These are phyloP conservation scores for Pascua sp. DNA, from an alignment of 1,284 basidiomycete genomes.

Conservation along the genomic window DNA sequence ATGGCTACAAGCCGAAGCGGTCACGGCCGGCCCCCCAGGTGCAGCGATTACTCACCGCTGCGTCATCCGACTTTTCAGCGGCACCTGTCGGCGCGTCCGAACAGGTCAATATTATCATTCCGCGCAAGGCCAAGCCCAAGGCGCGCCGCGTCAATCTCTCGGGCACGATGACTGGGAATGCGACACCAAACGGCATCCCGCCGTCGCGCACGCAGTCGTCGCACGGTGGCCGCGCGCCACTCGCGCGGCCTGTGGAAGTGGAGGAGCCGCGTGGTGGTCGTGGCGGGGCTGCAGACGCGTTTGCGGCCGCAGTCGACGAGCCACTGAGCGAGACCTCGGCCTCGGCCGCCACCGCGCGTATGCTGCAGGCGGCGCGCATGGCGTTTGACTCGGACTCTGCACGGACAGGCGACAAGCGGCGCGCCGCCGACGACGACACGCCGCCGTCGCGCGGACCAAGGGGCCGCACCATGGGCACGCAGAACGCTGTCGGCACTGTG, in stretches of 20 bases:
- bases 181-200: conserved; percentile 2
- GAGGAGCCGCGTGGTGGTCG: background rate
- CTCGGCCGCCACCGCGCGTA: conserved; percentile 26
- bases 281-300: conserved; percentile 21
- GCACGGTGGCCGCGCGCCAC: background rate
- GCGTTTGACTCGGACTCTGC: conserved; percentile 24
- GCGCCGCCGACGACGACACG: conserved; percentile 13
- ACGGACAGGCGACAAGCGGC: conserved; percentile 30
- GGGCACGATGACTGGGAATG: conserved; percentile 11
- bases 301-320: conserved; percentile 34
- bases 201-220: no score
- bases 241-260: background rate
- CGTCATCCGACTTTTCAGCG: conserved; percentile 23
- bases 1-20: conserved; percentile 57
- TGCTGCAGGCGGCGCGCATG: conserved; percentile 32
- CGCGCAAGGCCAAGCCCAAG: conserved; percentile 20
- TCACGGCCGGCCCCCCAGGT: conserved; percentile 11
- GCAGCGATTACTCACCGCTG: conserved; percentile 1
- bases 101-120: conserved; percentile 22
- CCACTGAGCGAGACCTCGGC: conserved; percentile 27
- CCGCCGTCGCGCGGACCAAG: conserved; percentile 4
- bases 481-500: conserved; percentile 17
- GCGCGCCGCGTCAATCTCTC: conserved; percentile 12
- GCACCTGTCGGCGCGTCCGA: conserved; percentile 7
- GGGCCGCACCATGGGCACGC: conserved; percentile 28